Evolutionary conservation across 2,329 filamentous ascomycete genomes (phyloP).

Genomic region (Colletotrichum coccodes): DNA sequence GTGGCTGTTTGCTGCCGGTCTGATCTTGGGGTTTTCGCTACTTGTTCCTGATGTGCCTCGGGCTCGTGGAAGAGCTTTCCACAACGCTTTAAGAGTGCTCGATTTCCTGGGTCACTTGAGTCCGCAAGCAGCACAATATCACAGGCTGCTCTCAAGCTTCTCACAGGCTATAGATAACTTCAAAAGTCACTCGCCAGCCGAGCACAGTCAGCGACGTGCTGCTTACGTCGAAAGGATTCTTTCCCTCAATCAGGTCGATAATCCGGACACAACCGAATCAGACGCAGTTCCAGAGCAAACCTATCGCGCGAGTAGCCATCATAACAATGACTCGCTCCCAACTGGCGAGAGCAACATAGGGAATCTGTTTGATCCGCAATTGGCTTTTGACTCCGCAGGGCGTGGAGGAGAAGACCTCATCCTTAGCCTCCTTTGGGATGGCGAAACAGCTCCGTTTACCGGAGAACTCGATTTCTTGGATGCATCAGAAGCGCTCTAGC

Average conservation of each 20-base stretch:
- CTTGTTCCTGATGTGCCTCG: background rate
- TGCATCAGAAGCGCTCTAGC: no score
- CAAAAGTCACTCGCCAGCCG: background rate
- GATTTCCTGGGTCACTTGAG: background rate
- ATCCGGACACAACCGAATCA: background rate
- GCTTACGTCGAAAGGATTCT: slow-evolving; percentile 9
- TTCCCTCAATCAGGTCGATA: background rate
- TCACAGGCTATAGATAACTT: slow-evolving; percentile 1
- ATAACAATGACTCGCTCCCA: no score
- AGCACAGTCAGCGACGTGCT: background rate
- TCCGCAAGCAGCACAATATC: slow-evolving; percentile 4
- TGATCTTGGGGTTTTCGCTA: slow-evolving; percentile 61
- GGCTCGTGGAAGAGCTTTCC: background rate
- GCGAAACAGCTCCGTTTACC: background rate
- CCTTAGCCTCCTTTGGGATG: slow-evolving; percentile 10
- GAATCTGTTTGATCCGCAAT: background rate
- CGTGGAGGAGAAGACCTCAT: slow-evolving; percentile 7
- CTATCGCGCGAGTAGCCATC: no score
- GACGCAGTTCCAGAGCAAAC: background rate
- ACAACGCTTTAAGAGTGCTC: background rate
- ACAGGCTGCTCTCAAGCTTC: slow-evolving; percentile 1
- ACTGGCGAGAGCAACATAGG: background rate
- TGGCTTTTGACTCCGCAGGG: background rate
- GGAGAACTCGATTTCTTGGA: background rate
- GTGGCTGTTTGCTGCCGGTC: slow-evolving; percentile 62